These are phyloP conservation scores for Blastobotrys americana DNA, from an alignment of 805 yeast species.

Conservation along the genomic window DNA sequence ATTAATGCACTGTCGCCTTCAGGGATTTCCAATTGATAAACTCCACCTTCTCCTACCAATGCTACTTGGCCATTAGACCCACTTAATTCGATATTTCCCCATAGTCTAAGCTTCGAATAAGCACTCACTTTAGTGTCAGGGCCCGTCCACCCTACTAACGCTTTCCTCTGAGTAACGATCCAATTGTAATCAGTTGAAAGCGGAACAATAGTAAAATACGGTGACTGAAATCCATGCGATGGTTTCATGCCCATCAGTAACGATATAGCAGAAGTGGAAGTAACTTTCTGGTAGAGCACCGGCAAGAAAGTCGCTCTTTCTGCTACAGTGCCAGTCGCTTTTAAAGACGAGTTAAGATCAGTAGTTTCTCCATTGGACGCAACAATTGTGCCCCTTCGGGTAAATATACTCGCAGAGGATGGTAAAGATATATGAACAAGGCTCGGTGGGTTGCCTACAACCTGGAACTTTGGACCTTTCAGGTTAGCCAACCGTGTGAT, in stretches of 20 bases:
- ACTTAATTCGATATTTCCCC: conserved; percentile 24
- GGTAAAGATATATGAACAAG: conserved; percentile 39
- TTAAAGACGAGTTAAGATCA: conserved; percentile 22
- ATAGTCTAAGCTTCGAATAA: conserved; percentile 17
- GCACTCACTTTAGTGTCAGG: conserved; percentile 24
- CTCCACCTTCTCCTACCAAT: conserved; percentile 35
- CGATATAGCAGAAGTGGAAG: conserved; percentile 27
- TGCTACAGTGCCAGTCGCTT: conserved; percentile 18
- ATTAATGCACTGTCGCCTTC: conserved; percentile 34
- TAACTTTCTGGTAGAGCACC: conserved; percentile 29
- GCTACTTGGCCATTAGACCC: conserved; percentile 34
- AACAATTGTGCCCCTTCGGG: conserved; percentile 38
- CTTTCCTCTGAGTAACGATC: conserved; percentile 35
- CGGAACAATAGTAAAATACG: conserved; percentile 31
- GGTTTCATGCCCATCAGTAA: conserved; percentile 23
- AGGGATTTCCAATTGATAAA: conserved; percentile 33
- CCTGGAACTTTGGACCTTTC: conserved; percentile 37
- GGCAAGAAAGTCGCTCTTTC: conserved; percentile 25
- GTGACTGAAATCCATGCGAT: conserved; percentile 13
- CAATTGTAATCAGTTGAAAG: conserved; percentile 31
- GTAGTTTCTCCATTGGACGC: conserved; percentile 38
- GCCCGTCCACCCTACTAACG: conserved; percentile 40
- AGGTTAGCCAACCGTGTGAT: neutral
- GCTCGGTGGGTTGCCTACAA: conserved; percentile 38
- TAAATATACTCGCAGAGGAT: conserved; percentile 34